Base-by-base conservation (phyloP, 1,284 basidiomycete species). In the Pisolithus thermaeus region DNA sequence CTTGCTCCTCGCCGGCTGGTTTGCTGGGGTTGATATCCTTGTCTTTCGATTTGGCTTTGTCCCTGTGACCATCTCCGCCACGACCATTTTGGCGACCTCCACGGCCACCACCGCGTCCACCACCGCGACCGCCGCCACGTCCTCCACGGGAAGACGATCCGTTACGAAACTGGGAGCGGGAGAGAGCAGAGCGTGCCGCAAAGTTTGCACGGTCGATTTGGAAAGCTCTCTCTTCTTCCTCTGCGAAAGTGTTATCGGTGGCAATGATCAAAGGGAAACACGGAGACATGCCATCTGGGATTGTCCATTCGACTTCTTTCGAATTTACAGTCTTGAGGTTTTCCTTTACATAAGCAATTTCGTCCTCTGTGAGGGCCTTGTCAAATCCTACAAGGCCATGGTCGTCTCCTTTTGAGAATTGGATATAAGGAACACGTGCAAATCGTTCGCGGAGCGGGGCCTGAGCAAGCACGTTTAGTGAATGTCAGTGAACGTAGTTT, bases 371-470 rank as follows among this genome's bases (percentile, higher is more conserved):
- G 39, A 89, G 70, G 25, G 75, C 71, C 62, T 84, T 90, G 62
- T 89, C 85, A 57, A 80, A 78, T 41, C 90, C 89, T 46, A 92
- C 83, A 16, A 89, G 72, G 4, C 80, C 81, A 55, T 77, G 79
- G 60, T 84, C 74, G 47, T 82, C 78, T 14, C 84, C 86, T 11
- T 76, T 74, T 16, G 71, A 66, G 65, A 84, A 84, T 60, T 89
- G 82, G 61, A 90, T 83, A 65, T 81, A 90, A 1, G 87, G 87
- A 45, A 76, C 74, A 20, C 86, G 83, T 9, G 83, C 78, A 59
- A 92, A 87, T 61, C 86, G 85, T 67, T 90, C 87, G 59, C 84
- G 85, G 49, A 93, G 77, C 42, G 90, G 85, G 42, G 79, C 81
- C 77, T 91, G 12, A 36, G n/a, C 14, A 25, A 20, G 6, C 43